Base-by-base conservation (phyloP, 169 alveolate species). In the Hepatocystis sp. region DNA sequence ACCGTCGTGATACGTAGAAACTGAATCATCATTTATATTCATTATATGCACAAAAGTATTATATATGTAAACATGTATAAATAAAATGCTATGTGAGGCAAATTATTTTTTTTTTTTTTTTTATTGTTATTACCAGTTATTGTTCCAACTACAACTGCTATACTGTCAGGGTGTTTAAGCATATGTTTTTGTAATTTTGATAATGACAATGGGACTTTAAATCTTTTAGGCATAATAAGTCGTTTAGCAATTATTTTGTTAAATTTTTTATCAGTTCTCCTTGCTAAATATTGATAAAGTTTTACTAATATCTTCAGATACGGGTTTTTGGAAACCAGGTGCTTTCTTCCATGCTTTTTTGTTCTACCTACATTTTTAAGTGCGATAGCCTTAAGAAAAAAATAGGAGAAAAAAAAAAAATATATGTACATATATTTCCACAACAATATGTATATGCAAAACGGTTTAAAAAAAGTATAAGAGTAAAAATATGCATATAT, bases 91-190 rank as follows among this genome's bases (percentile, higher is more conserved):
- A n/a, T n/a, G n/a, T n/a, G n/a, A n/a, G n/a, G n/a, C n/a, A n/a
- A n/a, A n/a, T n/a, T n/a, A n/a, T n/a, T n/a, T n/a, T n/a, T n/a
- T n/a, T n/a, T n/a, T n/a, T n/a, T n/a, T n/a, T n/a, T n/a, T n/a
- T n/a, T n/a, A n/a, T n/a, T n/a, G n/a, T 17, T 30, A 91, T 17
- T 67, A 95, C 98, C 97, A 30, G 99, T 98, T 88, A 98, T 96
- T 34, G 99, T 96, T 56, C 99, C 99, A 53, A 97, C 98, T 49
- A 97, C 96, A 21, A 97, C 99, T 4, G 99, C 99, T 63, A 97
- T 93, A 90, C 94, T 92, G 64, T 94, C 97, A 52, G 92, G 96
- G 88, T 94, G 91, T 65, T 92, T 94, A 60, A 84, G 51, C 99
- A 97, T 94, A 91, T 95, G 97, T 84, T 90, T 91, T 40, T 95